Evolutionary conservation across 306 rosid species (phyloP).

Genomic region (Castanopsis chinensis): DNA sequence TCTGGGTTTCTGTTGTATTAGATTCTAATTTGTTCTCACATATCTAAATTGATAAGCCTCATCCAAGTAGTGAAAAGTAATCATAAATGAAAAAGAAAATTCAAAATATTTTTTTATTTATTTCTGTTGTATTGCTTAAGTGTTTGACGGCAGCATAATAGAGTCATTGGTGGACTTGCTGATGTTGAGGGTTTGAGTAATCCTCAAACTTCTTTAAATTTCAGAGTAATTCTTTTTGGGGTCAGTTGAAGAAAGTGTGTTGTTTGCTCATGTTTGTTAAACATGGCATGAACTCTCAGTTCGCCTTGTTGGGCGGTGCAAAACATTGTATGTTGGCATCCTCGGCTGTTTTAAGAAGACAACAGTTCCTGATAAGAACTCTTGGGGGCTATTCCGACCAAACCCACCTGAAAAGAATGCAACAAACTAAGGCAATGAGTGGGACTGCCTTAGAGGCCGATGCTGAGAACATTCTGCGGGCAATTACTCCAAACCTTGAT

Average conservation of each 20-base stretch:
- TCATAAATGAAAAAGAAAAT: no score
- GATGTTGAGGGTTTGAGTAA: constrained; percentile 1
- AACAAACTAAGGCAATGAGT: constrained; percentile 26
- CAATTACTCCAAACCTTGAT: constrained; percentile 76
- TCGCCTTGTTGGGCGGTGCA: constrained; percentile 35
- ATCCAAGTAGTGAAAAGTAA: not conserved
- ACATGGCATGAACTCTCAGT: constrained; percentile 49
- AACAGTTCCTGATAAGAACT: constrained; percentile 62
- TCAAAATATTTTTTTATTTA: no score
- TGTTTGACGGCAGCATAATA: no score
- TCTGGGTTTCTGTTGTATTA: not conserved
- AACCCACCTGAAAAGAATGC: constrained; percentile 35
- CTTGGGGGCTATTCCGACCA: constrained; percentile 44
- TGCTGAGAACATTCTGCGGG: constrained; percentile 56
- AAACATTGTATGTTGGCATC: constrained; percentile 52
- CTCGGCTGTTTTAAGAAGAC: constrained; percentile 69
- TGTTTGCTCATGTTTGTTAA: constrained; percentile 41
- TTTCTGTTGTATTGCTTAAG: not conserved
- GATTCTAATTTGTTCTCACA: not conserved
- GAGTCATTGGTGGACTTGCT: no score
- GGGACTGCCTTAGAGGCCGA: constrained; percentile 48
- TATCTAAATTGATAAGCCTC: not conserved
- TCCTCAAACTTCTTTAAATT: not conserved
- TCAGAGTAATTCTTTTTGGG: constrained; percentile 5
- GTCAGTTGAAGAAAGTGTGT: constrained; percentile 37